These are phyloP conservation scores for Solanum rostratum DNA, from an alignment of 257 asterid genomes.

Conservation along the genomic window DNA sequence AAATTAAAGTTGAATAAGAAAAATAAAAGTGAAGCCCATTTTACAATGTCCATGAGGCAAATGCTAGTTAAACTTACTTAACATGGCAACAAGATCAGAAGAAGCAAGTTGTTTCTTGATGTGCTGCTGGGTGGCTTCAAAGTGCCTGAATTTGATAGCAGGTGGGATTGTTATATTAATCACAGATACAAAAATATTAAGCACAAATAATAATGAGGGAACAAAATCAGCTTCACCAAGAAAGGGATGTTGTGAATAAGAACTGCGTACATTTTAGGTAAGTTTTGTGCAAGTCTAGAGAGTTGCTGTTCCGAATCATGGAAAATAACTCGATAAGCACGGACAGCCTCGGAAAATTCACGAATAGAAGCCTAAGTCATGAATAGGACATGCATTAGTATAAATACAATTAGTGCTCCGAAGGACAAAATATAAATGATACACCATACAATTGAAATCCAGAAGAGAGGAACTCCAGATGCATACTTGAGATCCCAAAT, in stretches of 20 bases:
- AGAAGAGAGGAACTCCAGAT: neutral
- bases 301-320: conserved; percentile 82
- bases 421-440: neutral
- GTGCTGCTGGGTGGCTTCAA: conserved; percentile 60
- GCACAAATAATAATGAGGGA: neutral
- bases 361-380: conserved; percentile 67
- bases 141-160: conserved; percentile 43
- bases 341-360: conserved; percentile 90
- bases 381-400: neutral
- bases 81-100: conserved; percentile 49
- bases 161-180: neutral
- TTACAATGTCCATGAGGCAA: neutral
- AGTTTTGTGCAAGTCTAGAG: conserved; percentile 68
- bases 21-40: neutral
- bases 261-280: conserved; percentile 49
- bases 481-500: neutral
- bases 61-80: conserved; percentile 48
- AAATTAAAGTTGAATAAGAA: neutral
- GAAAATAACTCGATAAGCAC: conserved; percentile 89
- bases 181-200: neutral
- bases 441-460: neutral
- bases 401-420: neutral
- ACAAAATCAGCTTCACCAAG: neutral
- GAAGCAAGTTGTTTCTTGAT: conserved; percentile 48
- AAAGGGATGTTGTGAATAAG: neutral